Evolutionary conservation across 441 rosid genomes (phyloP), one percentile per base, ranked within the genome.

Genomic region (Populus tomentosa): DNA sequence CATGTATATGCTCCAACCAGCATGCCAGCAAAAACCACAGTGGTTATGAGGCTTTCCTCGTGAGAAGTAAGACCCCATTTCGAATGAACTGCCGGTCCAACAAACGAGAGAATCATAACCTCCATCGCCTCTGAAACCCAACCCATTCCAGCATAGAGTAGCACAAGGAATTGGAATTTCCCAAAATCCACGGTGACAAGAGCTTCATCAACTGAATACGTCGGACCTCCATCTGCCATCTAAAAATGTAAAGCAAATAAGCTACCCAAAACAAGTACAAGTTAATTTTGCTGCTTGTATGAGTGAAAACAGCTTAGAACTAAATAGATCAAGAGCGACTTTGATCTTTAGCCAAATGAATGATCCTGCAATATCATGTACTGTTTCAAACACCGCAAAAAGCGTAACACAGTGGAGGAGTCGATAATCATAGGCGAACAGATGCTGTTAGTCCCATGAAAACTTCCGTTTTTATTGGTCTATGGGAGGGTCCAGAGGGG

Each of bases 41-140:
- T 94, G 35, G 97, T 90, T 56, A 95, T 84, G 0, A 92, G 77
- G 84, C 97, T 94, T 78, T 95, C 95, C 79, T 92, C 82, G 26
- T 83, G 81, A 28, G 99, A 77, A 75, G 97, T 87, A 75, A 94
- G 97, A 79, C 61, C 80, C 99, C 99, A 95, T 0, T 81, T 73
- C 7, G 87, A 82, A 81, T 92, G 87, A 70, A 95, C 91, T 35
- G 97, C 95, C 10, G 98, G 94, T 67, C 99, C 99, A 3, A 95
- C 78, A 71, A 91, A 94, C 46, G 97, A 95, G 36, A 95, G 97
- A 32, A 95, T 92, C 98, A 95, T 95, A 92, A 95, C 87, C 79
- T 95, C 98, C 99, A 95, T 95, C 20, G 99, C 99, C 76, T 95
- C 99, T 3, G 94, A 93, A 82, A 90, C n/a, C n/a, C n/a, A n/a